Conservation (phyloP, 768 basidiomycete genomes). For the Boletus tylopilopsis region DNA sequence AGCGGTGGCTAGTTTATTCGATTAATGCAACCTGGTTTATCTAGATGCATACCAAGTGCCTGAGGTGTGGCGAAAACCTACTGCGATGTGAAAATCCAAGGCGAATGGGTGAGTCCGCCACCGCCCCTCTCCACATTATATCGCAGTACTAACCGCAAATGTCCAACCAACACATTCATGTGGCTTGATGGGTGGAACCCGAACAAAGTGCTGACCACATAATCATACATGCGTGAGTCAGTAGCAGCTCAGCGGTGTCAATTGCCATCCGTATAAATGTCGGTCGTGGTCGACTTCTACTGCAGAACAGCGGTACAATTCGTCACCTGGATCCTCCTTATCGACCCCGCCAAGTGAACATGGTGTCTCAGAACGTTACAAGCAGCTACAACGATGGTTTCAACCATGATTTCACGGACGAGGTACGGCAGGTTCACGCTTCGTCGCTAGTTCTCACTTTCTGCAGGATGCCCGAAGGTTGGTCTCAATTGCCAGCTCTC, state of each 20-base stretch:
- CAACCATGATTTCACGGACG: constrained; percentile 30
- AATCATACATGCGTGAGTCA: constrained; percentile 13
- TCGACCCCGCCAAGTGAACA: background rate
- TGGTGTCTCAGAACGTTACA: constrained; percentile 20
- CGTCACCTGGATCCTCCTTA: background rate
- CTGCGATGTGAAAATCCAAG: background rate
- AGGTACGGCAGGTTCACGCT: constrained; percentile 12
- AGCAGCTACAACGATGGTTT: constrained; percentile 18
- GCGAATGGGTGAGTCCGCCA: background rate
- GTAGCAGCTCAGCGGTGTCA: constrained; percentile 10
- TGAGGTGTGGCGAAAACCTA: constrained; percentile 1
- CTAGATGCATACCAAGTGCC: background rate
- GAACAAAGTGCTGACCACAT: constrained; percentile 8
- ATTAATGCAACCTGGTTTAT: background rate
- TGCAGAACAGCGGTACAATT: constrained; percentile 1
- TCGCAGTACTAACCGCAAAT: background rate
- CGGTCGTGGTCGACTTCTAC: background rate
- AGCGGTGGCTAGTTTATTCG: background rate
- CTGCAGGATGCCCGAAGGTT: constrained; percentile 23
- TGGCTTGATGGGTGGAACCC: constrained; percentile 8
- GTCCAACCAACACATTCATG: background rate
- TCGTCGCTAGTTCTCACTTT: constrained; percentile 7
- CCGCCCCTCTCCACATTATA: background rate
- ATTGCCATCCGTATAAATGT: constrained; percentile 25
- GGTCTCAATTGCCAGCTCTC: constrained; percentile 26